These are phyloP conservation scores for Coemansia sp. DNA, from an alignment of 192 early-diverging fungal genomes.

Conservation along the genomic window DNA sequence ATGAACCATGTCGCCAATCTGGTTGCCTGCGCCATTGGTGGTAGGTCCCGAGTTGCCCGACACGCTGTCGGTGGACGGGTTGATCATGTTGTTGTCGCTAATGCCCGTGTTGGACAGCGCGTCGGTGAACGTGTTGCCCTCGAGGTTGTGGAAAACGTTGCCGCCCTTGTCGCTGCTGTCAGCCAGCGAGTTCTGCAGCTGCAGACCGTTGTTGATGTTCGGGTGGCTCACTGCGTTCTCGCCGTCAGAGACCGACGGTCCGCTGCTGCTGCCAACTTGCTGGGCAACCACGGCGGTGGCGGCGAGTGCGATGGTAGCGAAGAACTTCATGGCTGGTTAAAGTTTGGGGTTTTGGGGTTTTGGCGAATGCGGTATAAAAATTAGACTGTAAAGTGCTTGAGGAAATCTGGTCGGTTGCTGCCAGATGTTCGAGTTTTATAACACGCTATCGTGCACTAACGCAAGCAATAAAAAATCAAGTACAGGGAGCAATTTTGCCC, in stretches of 20 bases:
- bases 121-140: constrained; percentile 33
- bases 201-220: constrained; percentile 46
- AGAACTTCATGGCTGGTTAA: constrained; percentile 21
- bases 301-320: constrained; percentile 18
- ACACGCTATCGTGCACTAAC: background rate
- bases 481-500: background rate
- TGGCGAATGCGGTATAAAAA: background rate
- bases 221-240: constrained; percentile 29
- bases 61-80: constrained; percentile 25
- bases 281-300: constrained; percentile 37
- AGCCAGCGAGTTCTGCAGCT: constrained; percentile 35
- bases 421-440: background rate
- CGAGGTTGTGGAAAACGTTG: constrained; percentile 24
- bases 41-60: constrained; percentile 41
- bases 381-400: background rate
- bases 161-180: constrained; percentile 25
- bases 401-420: background rate
- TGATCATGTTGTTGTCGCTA: constrained; percentile 44
- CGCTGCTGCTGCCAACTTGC: constrained; percentile 25
- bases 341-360: background rate
- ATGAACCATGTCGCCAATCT: constrained; percentile 27
- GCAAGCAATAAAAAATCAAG: background rate
- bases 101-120: constrained; percentile 23
- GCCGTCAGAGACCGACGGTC: constrained; percentile 21
- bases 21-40: constrained; percentile 41